phyloP scores from a whole-genome alignment of 306 rosid species.

The Cicer bijugum region DNA sequence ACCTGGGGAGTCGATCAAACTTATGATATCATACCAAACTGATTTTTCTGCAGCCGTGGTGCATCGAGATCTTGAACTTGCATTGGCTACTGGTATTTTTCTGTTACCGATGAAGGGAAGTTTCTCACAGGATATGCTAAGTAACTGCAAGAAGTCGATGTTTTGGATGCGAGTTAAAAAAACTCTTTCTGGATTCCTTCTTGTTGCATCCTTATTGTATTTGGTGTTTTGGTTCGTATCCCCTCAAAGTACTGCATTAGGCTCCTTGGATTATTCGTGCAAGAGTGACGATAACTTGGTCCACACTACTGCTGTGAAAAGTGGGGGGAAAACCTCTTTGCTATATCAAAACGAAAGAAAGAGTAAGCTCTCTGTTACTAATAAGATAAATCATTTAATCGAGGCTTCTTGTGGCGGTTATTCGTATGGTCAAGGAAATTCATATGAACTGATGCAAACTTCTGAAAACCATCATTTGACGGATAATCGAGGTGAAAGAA shows the following conservation, averaged over 20 bases:
- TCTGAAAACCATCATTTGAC: conserved; percentile 46
- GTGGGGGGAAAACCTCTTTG: conserved; percentile 49
- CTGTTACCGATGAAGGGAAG: conserved; percentile 83
- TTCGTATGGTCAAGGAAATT: conserved; percentile 46
- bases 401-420: conserved; percentile 46
- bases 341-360: conserved; percentile 48
- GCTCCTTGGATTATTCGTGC: conserved; percentile 53
- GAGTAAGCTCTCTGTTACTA: conserved; percentile 51
- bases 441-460: conserved; percentile 41
- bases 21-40: conserved; percentile 68
- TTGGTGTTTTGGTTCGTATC: conserved; percentile 57
- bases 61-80: conserved; percentile 84
- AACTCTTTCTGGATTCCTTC: conserved; percentile 55
- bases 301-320: conserved; percentile 41
- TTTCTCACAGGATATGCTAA: conserved; percentile 66
- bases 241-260: conserved; percentile 51
- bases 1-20: conserved; percentile 51
- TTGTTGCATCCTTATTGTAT: conserved; percentile 51
- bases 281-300: conserved; percentile 48
- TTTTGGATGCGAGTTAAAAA: conserved; percentile 70
- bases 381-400: conserved; percentile 53
- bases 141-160: conserved; percentile 71
- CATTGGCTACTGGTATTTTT: conserved; percentile 73
- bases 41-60: conserved; percentile 74
- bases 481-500: conserved; percentile 52